Percentiles rank a stretch among this genome's conserved stretches.
Evolutionary conservation across 1,139 yeast species (phyloP).

Genomic region (Blastobotrys indianensis): DNA sequence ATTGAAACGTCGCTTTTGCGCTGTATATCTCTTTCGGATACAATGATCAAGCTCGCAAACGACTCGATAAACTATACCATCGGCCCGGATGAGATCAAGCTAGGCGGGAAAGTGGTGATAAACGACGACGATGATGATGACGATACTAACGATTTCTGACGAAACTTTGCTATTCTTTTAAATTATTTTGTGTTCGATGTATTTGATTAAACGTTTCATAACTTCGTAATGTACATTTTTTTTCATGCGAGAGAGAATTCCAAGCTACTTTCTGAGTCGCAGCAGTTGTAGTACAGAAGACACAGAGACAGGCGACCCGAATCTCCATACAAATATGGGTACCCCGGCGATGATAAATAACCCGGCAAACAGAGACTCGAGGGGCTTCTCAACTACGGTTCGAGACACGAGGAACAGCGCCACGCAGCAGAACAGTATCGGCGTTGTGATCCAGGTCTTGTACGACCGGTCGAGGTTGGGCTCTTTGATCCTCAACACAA

Average conservation of each 20-base stretch:
- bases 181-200: background rate
- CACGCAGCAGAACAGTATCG: slow-evolving; percentile 36
- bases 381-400: slow-evolving; percentile 34
- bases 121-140: slow-evolving; percentile 4
- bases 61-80: slow-evolving; percentile 21
- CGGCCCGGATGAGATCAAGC: slow-evolving; percentile 19
- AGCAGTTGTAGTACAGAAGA: background rate
- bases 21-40: slow-evolving; percentile 22
- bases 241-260: too few relatives aligned
- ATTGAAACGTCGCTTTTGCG: slow-evolving; percentile 19
- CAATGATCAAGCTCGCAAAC: slow-evolving; percentile 21
- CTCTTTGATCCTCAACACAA: slow-evolving; percentile 33
- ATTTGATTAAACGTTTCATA: background rate
- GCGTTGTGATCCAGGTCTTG: slow-evolving; percentile 35
- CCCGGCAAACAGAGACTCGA: slow-evolving; percentile 28
- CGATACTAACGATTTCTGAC: background rate
- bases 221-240: background rate
- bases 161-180: too few relatives aligned
- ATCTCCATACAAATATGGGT: slow-evolving; percentile 30
- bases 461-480: slow-evolving; percentile 37
- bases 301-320: slow-evolving; percentile 14
- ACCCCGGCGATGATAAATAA: slow-evolving; percentile 32
- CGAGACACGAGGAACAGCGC: slow-evolving; percentile 35
- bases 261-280: background rate
- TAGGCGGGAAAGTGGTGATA: slow-evolving; percentile 16